A percentile compares a stretch with the other conserved stretches of the same genome.
These are phyloP conservation scores for Sporobolomyces phaffii DNA, from an alignment of 768 basidiomycete genomes.

Conservation along the genomic window DNA sequence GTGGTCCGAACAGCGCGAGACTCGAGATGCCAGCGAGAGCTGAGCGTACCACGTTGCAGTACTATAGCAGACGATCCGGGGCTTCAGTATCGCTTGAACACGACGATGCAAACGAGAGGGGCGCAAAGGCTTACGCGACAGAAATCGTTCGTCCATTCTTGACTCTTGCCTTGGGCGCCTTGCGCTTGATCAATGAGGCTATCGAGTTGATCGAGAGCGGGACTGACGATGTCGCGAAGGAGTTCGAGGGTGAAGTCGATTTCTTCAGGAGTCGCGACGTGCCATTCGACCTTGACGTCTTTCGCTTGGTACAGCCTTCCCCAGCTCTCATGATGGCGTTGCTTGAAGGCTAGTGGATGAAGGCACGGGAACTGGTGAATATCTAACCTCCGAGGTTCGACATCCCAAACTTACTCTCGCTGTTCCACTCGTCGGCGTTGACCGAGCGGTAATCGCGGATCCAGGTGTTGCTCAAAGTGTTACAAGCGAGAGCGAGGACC, in stretches of 20 bases:
- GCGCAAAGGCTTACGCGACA: constrained; percentile 66
- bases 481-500: constrained; percentile 63
- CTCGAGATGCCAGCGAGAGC: constrained; percentile 70
- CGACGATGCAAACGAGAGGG: too few species aligned
- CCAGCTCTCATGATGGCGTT: constrained; percentile 53
- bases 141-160: constrained; percentile 76
- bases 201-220: constrained; percentile 58
- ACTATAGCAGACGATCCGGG: constrained; percentile 47
- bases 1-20: constrained; percentile 55
- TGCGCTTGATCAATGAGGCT: constrained; percentile 52
- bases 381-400: neutral
- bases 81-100: neutral
- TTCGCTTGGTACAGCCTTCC: constrained; percentile 67
- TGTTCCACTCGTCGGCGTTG: constrained; percentile 68
- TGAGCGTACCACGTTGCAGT: constrained; percentile 66
- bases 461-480: constrained; percentile 73
- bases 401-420: constrained; percentile 53
- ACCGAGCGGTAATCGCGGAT: constrained; percentile 74
- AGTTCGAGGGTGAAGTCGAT: constrained; percentile 67
- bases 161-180: constrained; percentile 59
- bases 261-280: constrained; percentile 64
- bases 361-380: constrained; percentile 51
- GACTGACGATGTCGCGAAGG: constrained; percentile 62
- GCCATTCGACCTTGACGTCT: constrained; percentile 78
- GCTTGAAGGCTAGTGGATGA: constrained; percentile 51